A percentile compares a stretch with the other conserved stretches of the same genome.
Conservation (phyloP, 768 basidiomycete species). For the Trametopsis cervina region DNA sequence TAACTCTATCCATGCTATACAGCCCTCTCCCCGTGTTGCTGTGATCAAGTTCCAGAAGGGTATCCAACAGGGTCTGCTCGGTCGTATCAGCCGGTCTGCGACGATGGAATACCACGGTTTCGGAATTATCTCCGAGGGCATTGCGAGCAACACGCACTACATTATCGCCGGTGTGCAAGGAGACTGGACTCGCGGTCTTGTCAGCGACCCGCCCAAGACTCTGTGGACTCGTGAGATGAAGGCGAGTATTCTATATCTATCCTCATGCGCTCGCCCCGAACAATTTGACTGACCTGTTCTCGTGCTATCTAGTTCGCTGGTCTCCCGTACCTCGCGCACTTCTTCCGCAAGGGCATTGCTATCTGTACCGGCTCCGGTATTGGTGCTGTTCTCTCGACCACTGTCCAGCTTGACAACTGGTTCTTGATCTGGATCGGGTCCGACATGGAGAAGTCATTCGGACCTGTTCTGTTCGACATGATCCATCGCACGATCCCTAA, state of each 20-base stretch:
- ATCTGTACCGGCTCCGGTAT: slow-evolving; percentile 81
- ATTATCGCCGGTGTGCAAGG: slow-evolving; percentile 73
- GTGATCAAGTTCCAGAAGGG: slow-evolving; percentile 74
- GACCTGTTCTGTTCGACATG: slow-evolving; percentile 69
- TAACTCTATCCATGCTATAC: slow-evolving; percentile 4
- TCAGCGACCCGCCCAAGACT: slow-evolving; percentile 60
- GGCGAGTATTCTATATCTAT: slow-evolving; percentile 30
- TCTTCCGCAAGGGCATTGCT: slow-evolving; percentile 76
- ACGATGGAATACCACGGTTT: slow-evolving; percentile 82
- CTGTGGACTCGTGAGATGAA: slow-evolving; percentile 79
- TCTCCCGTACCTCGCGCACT: slow-evolving; percentile 69
- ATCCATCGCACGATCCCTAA: slow-evolving; percentile 66
- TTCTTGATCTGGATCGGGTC: slow-evolving; percentile 78
- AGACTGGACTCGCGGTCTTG: slow-evolving; percentile 70
- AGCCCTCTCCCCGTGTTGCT: slow-evolving; percentile 77
- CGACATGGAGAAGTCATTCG: slow-evolving; percentile 80
- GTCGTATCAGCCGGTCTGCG: slow-evolving; percentile 62
- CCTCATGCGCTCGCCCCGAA: background rate
- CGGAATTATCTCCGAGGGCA: slow-evolving; percentile 69
- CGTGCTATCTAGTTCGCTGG: slow-evolving; percentile 52
- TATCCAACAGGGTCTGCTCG: slow-evolving; percentile 78
- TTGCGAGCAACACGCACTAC: slow-evolving; percentile 69
- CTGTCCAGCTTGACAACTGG: slow-evolving; percentile 68
- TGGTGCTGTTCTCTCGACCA: slow-evolving; percentile 72
- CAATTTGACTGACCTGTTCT: background rate